These are phyloP conservation scores for Guyanaporus albipodus DNA, from an alignment of 768 basidiomycete species.

Conservation along the genomic window DNA sequence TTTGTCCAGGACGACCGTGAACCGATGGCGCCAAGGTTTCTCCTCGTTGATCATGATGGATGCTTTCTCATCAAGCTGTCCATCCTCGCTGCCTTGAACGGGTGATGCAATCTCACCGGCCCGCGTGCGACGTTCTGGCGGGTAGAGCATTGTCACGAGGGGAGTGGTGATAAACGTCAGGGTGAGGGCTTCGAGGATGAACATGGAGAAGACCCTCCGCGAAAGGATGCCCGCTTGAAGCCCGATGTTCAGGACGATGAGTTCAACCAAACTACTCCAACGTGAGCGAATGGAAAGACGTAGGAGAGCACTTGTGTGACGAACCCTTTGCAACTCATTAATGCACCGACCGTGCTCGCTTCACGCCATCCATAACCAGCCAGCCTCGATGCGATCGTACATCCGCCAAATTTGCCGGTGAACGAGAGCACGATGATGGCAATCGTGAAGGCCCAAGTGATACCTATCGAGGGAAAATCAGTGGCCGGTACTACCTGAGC, in stretches of 20 bases:
- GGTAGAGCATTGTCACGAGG: slow-evolving; percentile 62
- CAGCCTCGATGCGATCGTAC: slow-evolving; percentile 61
- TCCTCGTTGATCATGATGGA: slow-evolving; percentile 12
- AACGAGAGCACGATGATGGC: slow-evolving; percentile 79
- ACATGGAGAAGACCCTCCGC: slow-evolving; percentile 86
- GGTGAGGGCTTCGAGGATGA: slow-evolving; percentile 79
- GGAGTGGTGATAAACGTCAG: slow-evolving; percentile 88
- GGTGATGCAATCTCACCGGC: slow-evolving; percentile 23
- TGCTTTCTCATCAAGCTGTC: slow-evolving; percentile 5
- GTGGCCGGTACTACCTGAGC: background rate
- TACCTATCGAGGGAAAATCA: slow-evolving; percentile 38
- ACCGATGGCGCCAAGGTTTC: slow-evolving; percentile 49
- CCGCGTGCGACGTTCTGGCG: slow-evolving; percentile 54
- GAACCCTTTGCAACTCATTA: slow-evolving; percentile 96
- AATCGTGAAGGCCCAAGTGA: slow-evolving; percentile 86
- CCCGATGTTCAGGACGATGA: slow-evolving; percentile 96
- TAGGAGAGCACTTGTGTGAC: background rate
- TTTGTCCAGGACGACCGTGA: slow-evolving; percentile 86
- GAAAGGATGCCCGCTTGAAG: slow-evolving; percentile 75
- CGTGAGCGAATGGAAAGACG: too few relatives aligned
- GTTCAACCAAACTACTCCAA: slow-evolving; percentile 80
- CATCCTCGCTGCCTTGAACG: slow-evolving; percentile 34
- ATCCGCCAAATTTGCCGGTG: slow-evolving; percentile 88
- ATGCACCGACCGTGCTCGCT: slow-evolving; percentile 73
- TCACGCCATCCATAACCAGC: slow-evolving; percentile 80